Evolutionary conservation across 768 basidiomycete species (phyloP), one percentile per base, ranked within the genome.

Genomic region (Tulasnella calospora): DNA sequence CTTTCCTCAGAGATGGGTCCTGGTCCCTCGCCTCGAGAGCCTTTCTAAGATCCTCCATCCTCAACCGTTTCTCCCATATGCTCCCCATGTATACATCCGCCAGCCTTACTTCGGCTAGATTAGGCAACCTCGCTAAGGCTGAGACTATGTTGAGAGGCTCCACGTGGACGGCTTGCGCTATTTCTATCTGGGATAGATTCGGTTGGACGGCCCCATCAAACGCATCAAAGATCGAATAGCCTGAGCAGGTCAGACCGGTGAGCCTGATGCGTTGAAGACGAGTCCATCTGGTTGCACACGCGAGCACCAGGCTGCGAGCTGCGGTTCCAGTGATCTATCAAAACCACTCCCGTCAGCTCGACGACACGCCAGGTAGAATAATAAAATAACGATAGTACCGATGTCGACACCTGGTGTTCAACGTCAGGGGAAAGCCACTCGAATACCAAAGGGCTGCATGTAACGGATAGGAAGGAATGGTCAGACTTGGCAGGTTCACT

Each of bases 361-460:
- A 12, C 6, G 55, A 33, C 36, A 33, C 47, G 30, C 40, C 10
- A 35, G 30, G 30, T 7, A 17, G 35, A 35, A 41, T 13, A 30
- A 61, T 38, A 71, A 19, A 44, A 36, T 30, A 23, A 77, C 55
- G 67, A 85, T 44, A 88, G 80, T 81, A 90, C 90, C 40, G 89
- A 89, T n/a, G 85, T 89, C 0, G 89, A 89, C 81, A 90, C 89
- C 80, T 90, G 88, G 78, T 91, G 89, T 17, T 86, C 87, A 35
- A 89, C 89, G 81, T 90, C 89, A 5, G 89, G 89, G 3, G 89
- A 88, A n/a, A 84, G 87, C 90, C 90, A 30, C 83, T 83, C 80
- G 90, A 90, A 30, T 80, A 82, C 69, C 83, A 83, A 44, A 89
- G 89, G 74, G 89, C 89, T 78, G 40, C 77, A 13, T 51, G 33